These are phyloP conservation scores for Herpotrichia juniperi DNA, from an alignment of 2,329 filamentous ascomycete species.

Conservation along the genomic window DNA sequence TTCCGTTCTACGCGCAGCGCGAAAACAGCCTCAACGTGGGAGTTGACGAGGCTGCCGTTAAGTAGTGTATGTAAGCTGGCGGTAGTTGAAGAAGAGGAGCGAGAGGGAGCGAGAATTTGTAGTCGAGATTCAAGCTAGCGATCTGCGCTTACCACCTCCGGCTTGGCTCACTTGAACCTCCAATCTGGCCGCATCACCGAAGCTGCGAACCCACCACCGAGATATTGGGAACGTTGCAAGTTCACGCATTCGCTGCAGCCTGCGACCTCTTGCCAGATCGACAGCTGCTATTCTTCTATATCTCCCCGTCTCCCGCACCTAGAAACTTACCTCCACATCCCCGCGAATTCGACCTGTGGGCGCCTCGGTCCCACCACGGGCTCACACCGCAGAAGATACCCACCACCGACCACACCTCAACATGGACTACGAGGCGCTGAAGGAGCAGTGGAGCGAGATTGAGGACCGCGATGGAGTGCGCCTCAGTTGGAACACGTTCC, in stretches of 20 bases:
- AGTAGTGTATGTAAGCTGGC: slow-evolving; percentile 67
- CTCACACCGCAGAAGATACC: slow-evolving; percentile 20
- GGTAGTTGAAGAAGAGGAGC: slow-evolving; percentile 53
- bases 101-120: slow-evolving; percentile 47
- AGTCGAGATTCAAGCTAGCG: slow-evolving; percentile 24
- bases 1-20: slow-evolving; percentile 70
- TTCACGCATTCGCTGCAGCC: slow-evolving; percentile 30
- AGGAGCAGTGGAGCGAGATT: slow-evolving; percentile 95
- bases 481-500: slow-evolving; percentile 98
- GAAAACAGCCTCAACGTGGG: slow-evolving; percentile 66
- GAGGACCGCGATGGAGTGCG: slow-evolving; percentile 96
- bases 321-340: slow-evolving; percentile 17
- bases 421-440: slow-evolving; percentile 93
- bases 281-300: slow-evolving; percentile 17
- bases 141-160: slow-evolving; percentile 21
- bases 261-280: slow-evolving; percentile 10
- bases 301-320: slow-evolving; percentile 7
- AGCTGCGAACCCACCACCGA: slow-evolving; percentile 19
- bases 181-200: slow-evolving; percentile 42
- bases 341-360: slow-evolving; percentile 40
- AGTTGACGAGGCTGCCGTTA: slow-evolving; percentile 59
- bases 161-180: slow-evolving; percentile 25
- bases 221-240: slow-evolving; percentile 35
- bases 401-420: slow-evolving; percentile 28
- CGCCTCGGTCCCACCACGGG: slow-evolving; percentile 34